Base-by-base conservation (phyloP, 2,329 filamentous ascomycete genomes). In the Amphichorda felina region DNA sequence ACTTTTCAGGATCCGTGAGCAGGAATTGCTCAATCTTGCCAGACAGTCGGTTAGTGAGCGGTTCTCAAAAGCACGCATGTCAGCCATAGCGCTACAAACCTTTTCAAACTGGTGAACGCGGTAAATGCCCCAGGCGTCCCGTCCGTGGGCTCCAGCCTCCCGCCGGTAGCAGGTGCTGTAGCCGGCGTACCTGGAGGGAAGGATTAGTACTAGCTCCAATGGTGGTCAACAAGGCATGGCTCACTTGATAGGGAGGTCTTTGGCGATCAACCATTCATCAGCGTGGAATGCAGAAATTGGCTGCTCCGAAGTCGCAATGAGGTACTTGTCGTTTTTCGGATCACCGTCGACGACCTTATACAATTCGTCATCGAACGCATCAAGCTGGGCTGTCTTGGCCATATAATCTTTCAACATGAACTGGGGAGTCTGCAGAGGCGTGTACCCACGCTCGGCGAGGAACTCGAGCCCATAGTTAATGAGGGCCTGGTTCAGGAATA, bases 41-140 rank as follows among this genome's bases (percentile, higher is more conserved):
- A n/a, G n/a, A 17, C 15, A 13, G 13, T 13, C 28, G 29, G 19
- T 33, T 11, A 33, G 31, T 25, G 4, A 24, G 19, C 3, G 7
- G 37, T 44, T 19, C 42, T 31, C 29, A 31, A 19, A 22, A 24
- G 28, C 7, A 13, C 10, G 18, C n/a, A n/a, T n/a, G 10, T 24
- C 21, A 10, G 10, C 21, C 27, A 33, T 22, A 16, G 10, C 8
- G 19, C 9, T 14, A 19, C 31, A 14, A 17, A 76, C 79, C 73
- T 93, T 95, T 59, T 96, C 89, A 51, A 96, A 98, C 58, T 98
- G 89, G 58, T 98, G 91, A 19, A 96, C 88, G 44, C 91, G 81
- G 73, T 95, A 98, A 42, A 96, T 86, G 38, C 91, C 91, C 91
- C 91, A 98, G 2, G 89, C 89, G 56, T 98, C 87, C 55, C 86